These are phyloP conservation scores for Sclerotinia trifoliorum DNA, from an alignment of 2,329 filamentous ascomycete genomes.

Conservation along the genomic window DNA sequence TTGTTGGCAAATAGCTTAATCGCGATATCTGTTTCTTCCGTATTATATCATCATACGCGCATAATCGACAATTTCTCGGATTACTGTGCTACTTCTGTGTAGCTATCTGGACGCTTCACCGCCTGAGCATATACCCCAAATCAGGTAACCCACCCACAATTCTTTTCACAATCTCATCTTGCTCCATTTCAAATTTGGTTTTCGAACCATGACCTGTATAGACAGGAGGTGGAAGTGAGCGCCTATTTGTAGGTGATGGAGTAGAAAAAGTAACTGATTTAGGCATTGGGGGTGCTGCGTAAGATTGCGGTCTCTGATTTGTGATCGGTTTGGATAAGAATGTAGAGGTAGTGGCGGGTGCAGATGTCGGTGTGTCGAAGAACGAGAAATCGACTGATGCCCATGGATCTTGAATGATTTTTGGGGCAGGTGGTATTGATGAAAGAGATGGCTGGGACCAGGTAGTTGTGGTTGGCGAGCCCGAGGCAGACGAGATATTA, in stretches of 20 bases:
- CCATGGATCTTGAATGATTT: slow-evolving; percentile 37
- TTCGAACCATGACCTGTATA: slow-evolving; percentile 26
- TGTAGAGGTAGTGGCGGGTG: background rate
- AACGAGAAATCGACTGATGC: slow-evolving; percentile 42
- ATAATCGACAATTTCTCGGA: background rate
- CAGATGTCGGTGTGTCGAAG: slow-evolving; percentile 35
- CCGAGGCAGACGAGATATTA: background rate
- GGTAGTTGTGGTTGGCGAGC: background rate
- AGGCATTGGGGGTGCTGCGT: slow-evolving; percentile 16
- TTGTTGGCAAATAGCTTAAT: background rate
- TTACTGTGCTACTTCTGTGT: background rate
- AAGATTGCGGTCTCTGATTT: slow-evolving; percentile 15
- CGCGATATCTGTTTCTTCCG: background rate
- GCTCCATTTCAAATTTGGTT: slow-evolving; percentile 36
- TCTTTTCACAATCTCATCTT: slow-evolving; percentile 38
- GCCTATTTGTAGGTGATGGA: background rate
- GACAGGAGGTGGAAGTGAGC: slow-evolving; percentile 19
- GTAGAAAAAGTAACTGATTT: slow-evolving; percentile 20
- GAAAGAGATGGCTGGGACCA: background rate
- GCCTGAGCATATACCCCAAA: slow-evolving; percentile 41
- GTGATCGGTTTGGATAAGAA: slow-evolving; percentile 1
- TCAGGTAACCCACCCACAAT: slow-evolving; percentile 40
- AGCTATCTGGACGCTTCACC: slow-evolving; percentile 19
- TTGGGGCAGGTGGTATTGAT: background rate
- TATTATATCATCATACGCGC: background rate